Base-by-base conservation (phyloP, 345 rosid genomes). In the Carallia brachiata region DNA sequence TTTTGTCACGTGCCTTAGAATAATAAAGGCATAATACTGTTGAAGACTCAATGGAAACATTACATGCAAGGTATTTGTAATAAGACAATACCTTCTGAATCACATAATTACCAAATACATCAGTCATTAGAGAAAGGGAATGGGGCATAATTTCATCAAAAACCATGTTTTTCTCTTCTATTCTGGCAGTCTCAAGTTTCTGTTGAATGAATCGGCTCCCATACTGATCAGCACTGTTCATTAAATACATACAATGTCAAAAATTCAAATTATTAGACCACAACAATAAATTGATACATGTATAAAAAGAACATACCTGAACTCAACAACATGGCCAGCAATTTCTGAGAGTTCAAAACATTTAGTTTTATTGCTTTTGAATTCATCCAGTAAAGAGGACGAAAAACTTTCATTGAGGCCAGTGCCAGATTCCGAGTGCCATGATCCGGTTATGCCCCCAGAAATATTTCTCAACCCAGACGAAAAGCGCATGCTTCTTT, bases 131-230 rank as follows among this genome's bases (percentile, higher is more conserved):
- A 32, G 92, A 75, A 61, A 93, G 86, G 30, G 89, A 91, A 62
- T 83, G 86, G 9, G 97, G 94, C 92, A 93, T 89, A 57, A 93
- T 91, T 82, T 93, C 98, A 73, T 77, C 78, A 72, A 89, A 93
- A 48, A 93, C 91, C 94, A 93, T 93, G 81, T 80, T 79, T 75
- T 87, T 93, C 83, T 93, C 98, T 52, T 86, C 96, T n/a, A 73
- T 54, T 40, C 91, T 84, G 34, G 98, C 96, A 71, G 91, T 88
- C 86, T 93, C 98, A 12, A 93, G 98, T 80, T 89, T 91, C 79
- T 93, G 98, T 71, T 93, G 98, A 77, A 93, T 93, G 78, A 90
- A 93, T 32, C 98, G 90, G 74, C 98, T 93, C 28, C 98, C 98
- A 61, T 93, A 93, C 79, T 91, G 97, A 82, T 91, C 97, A 23